A percentile compares a stretch with the other conserved stretches of the same genome.
Evolutionary conservation across 2,329 filamentous ascomycete species (phyloP).

Genomic region (Fusarium brevicatenulatum): DNA sequence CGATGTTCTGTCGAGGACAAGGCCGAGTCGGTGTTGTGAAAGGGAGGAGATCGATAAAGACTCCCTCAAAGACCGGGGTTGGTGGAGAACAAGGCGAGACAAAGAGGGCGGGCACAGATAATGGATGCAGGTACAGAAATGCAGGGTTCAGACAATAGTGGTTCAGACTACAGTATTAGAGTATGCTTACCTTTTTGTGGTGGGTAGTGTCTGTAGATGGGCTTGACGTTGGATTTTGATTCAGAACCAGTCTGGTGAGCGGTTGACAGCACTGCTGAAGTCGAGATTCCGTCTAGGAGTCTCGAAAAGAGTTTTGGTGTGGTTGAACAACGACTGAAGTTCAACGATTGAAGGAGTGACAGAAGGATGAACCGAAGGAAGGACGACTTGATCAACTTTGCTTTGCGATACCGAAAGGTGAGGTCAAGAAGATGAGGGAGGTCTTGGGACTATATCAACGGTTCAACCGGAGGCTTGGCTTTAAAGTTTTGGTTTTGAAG

Average conservation of each 20-base stretch:
- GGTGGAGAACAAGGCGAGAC: constrained; percentile 33
- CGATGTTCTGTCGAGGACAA: constrained; percentile 7
- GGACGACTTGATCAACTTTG: constrained; percentile 38
- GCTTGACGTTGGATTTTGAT: constrained; percentile 24
- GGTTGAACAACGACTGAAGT: constrained; percentile 39
- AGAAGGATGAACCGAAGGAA: constrained; percentile 38
- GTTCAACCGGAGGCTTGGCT: constrained; percentile 44
- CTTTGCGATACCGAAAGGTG: constrained; percentile 25
- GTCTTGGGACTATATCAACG: constrained; percentile 42
- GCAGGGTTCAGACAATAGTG: constrained; percentile 22
- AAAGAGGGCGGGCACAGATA: constrained; percentile 11
- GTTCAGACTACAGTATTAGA: constrained; percentile 11
- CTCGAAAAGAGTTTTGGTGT: constrained; percentile 29
- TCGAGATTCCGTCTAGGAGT: constrained; percentile 44
- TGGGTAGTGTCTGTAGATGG: constrained; percentile 9
- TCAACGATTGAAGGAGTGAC: constrained; percentile 41
- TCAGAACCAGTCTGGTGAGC: constrained; percentile 44
- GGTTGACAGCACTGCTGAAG: constrained; percentile 38
- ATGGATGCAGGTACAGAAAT: constrained; percentile 30
- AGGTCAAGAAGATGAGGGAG: constrained; percentile 29
- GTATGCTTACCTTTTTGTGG: constrained; percentile 30
- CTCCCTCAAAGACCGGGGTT: constrained; percentile 20
- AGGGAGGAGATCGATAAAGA: constrained; percentile 29
- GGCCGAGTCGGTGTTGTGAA: constrained; percentile 10
- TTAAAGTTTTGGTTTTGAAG: constrained; percentile 41